Evolutionary conservation across 805 yeast species (phyloP), one percentile per base, ranked within the genome.

Genomic region (Hyphopichia homilentoma): DNA sequence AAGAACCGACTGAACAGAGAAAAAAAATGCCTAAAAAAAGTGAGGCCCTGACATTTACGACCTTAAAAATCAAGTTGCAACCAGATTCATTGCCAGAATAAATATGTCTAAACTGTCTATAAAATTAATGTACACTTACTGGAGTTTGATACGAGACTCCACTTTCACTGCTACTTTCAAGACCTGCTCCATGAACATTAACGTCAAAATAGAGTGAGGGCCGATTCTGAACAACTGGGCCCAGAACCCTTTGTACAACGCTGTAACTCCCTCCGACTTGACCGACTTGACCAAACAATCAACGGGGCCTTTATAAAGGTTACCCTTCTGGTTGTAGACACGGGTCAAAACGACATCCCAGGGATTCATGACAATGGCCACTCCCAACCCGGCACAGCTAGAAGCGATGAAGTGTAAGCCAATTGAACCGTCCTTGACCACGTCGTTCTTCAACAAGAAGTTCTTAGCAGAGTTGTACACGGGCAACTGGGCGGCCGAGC

Each of bases 331-430:
- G 61, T 93, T 93, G 63, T 90, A 93, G 57, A 93, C 82, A 65
- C 98, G 77, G 1, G 98, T 93, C 61, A 93, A 68, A 32, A 93
- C 74, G 27, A 93, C 97, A 59, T 93, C 98, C 77, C 96, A 88
- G 11, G 98, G 97, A 57, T 89, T 93, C 97, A 93, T 90, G 20
- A 86, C 95, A 14, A 89, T 68, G 32, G 94, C 89, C 20, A 93
- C 97, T 47, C 96, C 96, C 25, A 88, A 55, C 27, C 98, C 98
- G 6, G 96, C 81, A 41, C 73, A 63, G 1, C 89, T 77, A 26
- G 88, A 77, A 1, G 96, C 77, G 7, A 73, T 50, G 40, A 90
- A 69, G 56, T 88, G 96, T 39, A 84, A 63, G 2, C 70, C 67
- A 15, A 65, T 38, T 2, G 89, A 72, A 20, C 89, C 86, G 25